Evolutionary conservation across 164 flowering plant species (phyloP), one percentile per base, ranked within the genome.

Genomic region (Liriodendron chinense): DNA sequence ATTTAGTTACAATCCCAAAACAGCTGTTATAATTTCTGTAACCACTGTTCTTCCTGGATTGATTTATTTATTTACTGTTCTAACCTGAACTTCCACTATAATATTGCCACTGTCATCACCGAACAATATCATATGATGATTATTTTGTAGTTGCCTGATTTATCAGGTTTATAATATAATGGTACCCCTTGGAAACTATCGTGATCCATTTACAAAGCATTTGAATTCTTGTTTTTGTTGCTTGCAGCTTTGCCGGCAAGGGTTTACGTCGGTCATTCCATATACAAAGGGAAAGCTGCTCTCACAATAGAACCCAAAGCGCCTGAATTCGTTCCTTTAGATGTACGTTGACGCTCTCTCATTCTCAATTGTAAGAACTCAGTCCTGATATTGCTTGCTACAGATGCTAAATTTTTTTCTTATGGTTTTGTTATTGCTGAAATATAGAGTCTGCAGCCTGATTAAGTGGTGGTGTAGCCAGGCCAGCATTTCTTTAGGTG

Each of bases 221-320:
- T 34, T 34, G 43, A 34, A 53, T 70, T 67, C 47, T 64, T 8
- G n/a, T 53, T 62, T 26, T 23, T 10, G 22, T 28, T 74, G 26
- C 0, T 76, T 70, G 87, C 72, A 78, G 83, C 72, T 26, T 77
- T 72, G 76, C 80, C 87, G 13, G 78, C 90, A 21, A 90, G 79
- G 87, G 86, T 92, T 74, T 94, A 72, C 79, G 97, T 91, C 72
- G 93, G 95, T 0, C 87, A 96, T 66, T 87, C 96, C 3, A 86
- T 96, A 72, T 94, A 93, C 78, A 94, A 96, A 83, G 99, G 97
- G 59, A 94, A 96, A 79, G 94, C 99, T 34, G 99, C 96, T 68
- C 86, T 96, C 50, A 83, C 88, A 2, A 84, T 96, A 63, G 94
- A 85, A 70, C 99, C 99, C 1, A 87, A 73, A 75, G 80, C 92